Base-by-base conservation (phyloP, 78 protist genomes). In the Guillardia theta region DNA sequence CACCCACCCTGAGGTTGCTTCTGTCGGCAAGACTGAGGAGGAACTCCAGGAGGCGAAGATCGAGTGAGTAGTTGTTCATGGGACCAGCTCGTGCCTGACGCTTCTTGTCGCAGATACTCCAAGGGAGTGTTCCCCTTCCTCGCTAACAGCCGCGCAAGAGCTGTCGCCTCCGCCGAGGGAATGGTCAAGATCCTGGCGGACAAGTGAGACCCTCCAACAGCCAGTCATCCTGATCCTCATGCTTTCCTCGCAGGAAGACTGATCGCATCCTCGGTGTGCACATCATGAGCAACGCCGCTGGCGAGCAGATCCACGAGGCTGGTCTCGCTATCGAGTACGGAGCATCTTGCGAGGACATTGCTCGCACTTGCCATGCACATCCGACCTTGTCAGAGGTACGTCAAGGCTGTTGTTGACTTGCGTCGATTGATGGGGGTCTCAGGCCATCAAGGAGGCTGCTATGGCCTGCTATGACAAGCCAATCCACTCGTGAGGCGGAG, bases 1-100 rank as follows among this genome's bases (percentile, higher is more conserved):
- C 99, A 99, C 99, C 46, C 95, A 95, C 80, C 99, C 99, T 15
- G 99, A 99, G 96, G 99, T 99, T 10, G 99, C 99, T 8, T 95
- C 97, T 96, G 99, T 99, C 6, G 99, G 99, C 53, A 95, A 97
- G 97, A 99, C 96, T 27, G 99, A 99, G 96, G 99, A 98, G 95
- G 97, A 98, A 94, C 96, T 97, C 94, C 97, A 95, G 96, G 98
- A 41, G 43, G 97, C 77, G 15, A 98, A 97, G 21, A 50, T 96
- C 45, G 83, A 33, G 33, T n/a, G n/a, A n/a, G n/a, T n/a, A n/a
- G n/a, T n/a, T 54, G 33, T 19, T 54, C 64, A 19, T 22, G 19
- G 19, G 19, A 54, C 18, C 19, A 54, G 18, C 19, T 22, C 64
- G 64, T 54, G 64, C 18, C 19, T 54, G 18, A 54, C 33, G 18